Conservation (phyloP, 1,284 basidiomycete species). For the Mycena sp. region DNA sequence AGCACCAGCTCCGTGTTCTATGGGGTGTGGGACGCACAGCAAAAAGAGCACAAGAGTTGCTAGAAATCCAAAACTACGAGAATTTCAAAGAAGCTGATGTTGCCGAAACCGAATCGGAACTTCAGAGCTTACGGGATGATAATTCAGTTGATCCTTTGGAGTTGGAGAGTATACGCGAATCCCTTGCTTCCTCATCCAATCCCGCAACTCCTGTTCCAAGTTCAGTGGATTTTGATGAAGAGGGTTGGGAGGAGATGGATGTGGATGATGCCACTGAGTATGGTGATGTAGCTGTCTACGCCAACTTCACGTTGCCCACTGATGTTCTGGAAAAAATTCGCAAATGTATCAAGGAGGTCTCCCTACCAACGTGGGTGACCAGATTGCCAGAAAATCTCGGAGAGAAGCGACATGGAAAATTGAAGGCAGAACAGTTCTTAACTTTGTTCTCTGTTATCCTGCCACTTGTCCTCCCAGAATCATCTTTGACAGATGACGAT, state of each 20-base stretch:
- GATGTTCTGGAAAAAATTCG: slow-evolving; percentile 33
- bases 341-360: slow-evolving; percentile 35
- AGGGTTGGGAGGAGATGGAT: slow-evolving; percentile 12
- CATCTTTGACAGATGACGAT: slow-evolving; percentile 8
- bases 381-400: slow-evolving; percentile 46
- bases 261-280: slow-evolving; percentile 9
- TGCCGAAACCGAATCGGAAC: background rate
- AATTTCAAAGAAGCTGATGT: background rate
- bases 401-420: slow-evolving; percentile 46
- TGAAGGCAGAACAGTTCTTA: slow-evolving; percentile 46
- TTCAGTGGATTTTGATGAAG: background rate
- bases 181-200: slow-evolving; percentile 17
- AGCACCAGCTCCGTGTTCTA: slow-evolving; percentile 39
- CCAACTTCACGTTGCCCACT: slow-evolving; percentile 25
- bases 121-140: background rate
- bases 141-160: slow-evolving; percentile 4
- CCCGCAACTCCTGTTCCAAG: slow-evolving; percentile 11
- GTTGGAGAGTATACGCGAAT: slow-evolving; percentile 19
- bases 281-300: background rate
- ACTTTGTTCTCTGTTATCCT: slow-evolving; percentile 41
- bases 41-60: background rate
- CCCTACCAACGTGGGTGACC: slow-evolving; percentile 42
- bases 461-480: slow-evolving; percentile 45
- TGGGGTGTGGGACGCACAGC: slow-evolving; percentile 38
- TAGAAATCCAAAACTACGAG: slow-evolving; percentile 4